Base-by-base conservation (phyloP, 495 filamentous ascomycete genomes). In the Neurospora hispaniola region DNA sequence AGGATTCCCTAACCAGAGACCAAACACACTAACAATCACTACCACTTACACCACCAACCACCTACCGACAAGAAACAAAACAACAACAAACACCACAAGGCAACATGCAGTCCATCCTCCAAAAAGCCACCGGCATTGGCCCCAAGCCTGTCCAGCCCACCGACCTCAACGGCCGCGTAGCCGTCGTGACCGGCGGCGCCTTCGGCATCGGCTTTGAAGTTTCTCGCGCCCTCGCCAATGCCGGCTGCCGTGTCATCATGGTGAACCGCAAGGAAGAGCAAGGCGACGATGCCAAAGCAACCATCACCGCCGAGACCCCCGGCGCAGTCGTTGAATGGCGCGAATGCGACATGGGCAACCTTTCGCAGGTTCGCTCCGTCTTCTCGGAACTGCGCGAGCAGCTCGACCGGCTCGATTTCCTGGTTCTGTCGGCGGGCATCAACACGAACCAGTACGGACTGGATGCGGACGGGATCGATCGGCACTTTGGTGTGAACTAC, bases 111-210 rank as follows among this genome's bases (percentile, higher is more conserved):
- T 79, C 78, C 5, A 70, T 76, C 42, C 77, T 80, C 41, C 76
- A 79, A 40, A 74, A 75, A 46, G 71, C 71, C 18, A 77, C 74
- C 2, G 74, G 73, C 48, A 73, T 80, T 44, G 77, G 79, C 70
- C 79, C 79, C 11, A 76, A 59, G 18, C 73, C 73, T 14, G 69
- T 80, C 69, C 74, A 80, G 14, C 77, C 76, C 1, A 62, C 76
- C 18, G 73, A 76, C 69, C 77, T 81, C n/a, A 42, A 80, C 0
- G 82, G 79, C 48, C 80, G 87, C 71, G 83, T 83, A 1, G 83
- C 85, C 59, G 82, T 90, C 42, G 78, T 90, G 6, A 88, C 86
- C 2, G 89, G 89, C 18, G 77, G 83, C 70, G 89, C 88, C 75
- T 80, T 81, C 8, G 88, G 89, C 18, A 82, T 90, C 5, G 89